Conservation (phyloP, 1,139 yeast species). For the Yamadazyma triangularis region DNA sequence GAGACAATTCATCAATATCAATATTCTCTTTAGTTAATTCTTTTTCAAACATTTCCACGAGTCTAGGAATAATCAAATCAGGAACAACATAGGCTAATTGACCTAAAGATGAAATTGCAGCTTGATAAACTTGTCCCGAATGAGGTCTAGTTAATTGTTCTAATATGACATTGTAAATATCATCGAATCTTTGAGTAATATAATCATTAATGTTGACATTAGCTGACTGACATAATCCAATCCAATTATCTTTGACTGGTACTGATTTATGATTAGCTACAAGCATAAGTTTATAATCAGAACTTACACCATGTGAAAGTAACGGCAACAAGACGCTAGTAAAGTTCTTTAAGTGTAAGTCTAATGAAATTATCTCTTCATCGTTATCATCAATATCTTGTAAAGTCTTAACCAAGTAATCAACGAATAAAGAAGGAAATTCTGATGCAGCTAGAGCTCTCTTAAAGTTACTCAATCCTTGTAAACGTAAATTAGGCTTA, state of each 20-base stretch:
- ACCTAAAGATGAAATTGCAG: conserved; percentile 57
- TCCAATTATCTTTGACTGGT: conserved; percentile 64
- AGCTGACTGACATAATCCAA: conserved; percentile 59
- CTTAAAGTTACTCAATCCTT: conserved; percentile 24
- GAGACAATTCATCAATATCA: conserved; percentile 20
- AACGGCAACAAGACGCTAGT: conserved; percentile 14
- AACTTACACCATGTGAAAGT: not conserved
- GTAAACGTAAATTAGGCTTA: conserved; percentile 25
- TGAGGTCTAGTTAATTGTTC: not conserved
- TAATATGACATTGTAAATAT: conserved; percentile 27
- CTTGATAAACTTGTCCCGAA: conserved; percentile 22
- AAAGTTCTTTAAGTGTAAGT: conserved; percentile 31
- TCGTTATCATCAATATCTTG: conserved; percentile 16
- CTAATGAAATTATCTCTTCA: conserved; percentile 8
- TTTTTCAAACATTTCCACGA: conserved; percentile 23
- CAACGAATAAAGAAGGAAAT: conserved; percentile 7
- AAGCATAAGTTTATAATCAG: conserved; percentile 40
- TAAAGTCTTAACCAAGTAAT: conserved; percentile 11
- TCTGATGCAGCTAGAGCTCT: not conserved
- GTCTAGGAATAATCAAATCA: conserved; percentile 47
- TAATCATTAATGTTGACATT: conserved; percentile 62
- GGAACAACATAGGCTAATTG: conserved; percentile 72
- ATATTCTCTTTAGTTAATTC: conserved; percentile 2
- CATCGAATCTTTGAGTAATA: conserved; percentile 35
- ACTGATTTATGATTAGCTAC: conserved; percentile 48